Evolutionary conservation across 257 asterid species (phyloP), one percentile per base, ranked within the genome.

Genomic region (Phtheirospermum japonicum): DNA sequence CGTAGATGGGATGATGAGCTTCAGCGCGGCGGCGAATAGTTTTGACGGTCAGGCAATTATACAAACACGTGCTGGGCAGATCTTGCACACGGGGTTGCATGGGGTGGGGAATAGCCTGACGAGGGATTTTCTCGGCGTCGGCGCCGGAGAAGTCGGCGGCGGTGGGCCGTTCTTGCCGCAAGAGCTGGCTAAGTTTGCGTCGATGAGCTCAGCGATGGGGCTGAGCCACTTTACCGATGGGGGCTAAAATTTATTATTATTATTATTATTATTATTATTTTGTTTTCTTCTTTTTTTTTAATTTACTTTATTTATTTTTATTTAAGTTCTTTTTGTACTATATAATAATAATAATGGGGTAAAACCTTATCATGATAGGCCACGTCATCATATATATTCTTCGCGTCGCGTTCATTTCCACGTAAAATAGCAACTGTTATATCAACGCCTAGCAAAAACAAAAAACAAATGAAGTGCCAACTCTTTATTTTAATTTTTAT

Each of bases 51-150:
- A 58, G 45, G 18, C 73, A 9, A 34, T 71, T 5, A 3, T 52
- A 59, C 82, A 68, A 49, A 51, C 76, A 56, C 57, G 54, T 42
- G 71, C 34, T 1, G 33, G 61, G 17, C 79, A 66, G 19, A 61
- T 62, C 66, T 66, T 77, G 66, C 75, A 74, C 11, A 67, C 75
- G 2, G 84, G 74, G 20, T 45, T 71, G 74, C 78, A 73, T 73
- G 82, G 80, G 58, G 12, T 76, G 45, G 81, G 76, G 69, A 39
- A 69, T 39, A 59, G 89, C 23, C 57, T 86, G 66, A 90, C 98
- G 5, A 80, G 98, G 68, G 98, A 91, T 66, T 91, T 91, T 79
- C 89, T 91, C 2, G 98, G 98, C 17, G 68, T 91, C 85, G 90
- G 89, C 20, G 31, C 31, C 32, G 85, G 82, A 62, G 75, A 32